Evolutionary conservation across 1,284 basidiomycete genomes (phyloP).

Genomic region (Uromyces viciae-fabae): DNA sequence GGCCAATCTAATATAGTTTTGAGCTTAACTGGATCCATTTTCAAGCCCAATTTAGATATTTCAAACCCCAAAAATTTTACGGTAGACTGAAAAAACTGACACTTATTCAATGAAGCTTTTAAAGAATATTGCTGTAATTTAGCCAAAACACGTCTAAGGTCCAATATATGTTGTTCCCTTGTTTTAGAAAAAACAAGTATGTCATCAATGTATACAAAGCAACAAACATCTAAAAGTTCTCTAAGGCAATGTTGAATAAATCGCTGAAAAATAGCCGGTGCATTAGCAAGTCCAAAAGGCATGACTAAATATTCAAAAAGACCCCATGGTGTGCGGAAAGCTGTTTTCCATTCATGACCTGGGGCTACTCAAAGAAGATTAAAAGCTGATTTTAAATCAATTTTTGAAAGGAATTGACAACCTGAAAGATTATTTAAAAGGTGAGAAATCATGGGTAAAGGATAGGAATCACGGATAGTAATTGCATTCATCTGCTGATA

Average conservation of each 20-base stretch:
- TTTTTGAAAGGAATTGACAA: slow-evolving; percentile 46
- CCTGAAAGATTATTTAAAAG: not conserved
- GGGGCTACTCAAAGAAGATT: slow-evolving; percentile 51
- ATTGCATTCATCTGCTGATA: slow-evolving; percentile 45
- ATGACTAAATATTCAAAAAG: slow-evolving; percentile 56
- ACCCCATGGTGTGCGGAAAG: slow-evolving; percentile 46
- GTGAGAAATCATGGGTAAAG: not conserved
- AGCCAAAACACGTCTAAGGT: not conserved
- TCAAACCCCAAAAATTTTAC: slow-evolving; percentile 12
- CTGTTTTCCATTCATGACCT: not conserved
- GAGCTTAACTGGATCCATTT: not conserved
- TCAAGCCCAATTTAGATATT: not conserved
- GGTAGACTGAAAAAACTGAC: not conserved
- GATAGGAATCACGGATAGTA: slow-evolving; percentile 45
- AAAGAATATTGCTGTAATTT: not conserved
- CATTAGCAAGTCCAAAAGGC: slow-evolving; percentile 57
- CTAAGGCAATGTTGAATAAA: slow-evolving; percentile 46
- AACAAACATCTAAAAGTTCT: slow-evolving; percentile 51
- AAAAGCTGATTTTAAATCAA: slow-evolving; percentile 53
- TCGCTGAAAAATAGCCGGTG: slow-evolving; percentile 50
- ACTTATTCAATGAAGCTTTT: not conserved
- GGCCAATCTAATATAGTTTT: slow-evolving; percentile 1
- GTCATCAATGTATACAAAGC: slow-evolving; percentile 52
- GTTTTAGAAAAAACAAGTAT: slow-evolving; percentile 57
- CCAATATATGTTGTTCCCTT: slow-evolving; percentile 52